phyloP scores from a whole-genome alignment of 495 filamentous ascomycete species.

The Corynascus novoguineensis region DNA sequence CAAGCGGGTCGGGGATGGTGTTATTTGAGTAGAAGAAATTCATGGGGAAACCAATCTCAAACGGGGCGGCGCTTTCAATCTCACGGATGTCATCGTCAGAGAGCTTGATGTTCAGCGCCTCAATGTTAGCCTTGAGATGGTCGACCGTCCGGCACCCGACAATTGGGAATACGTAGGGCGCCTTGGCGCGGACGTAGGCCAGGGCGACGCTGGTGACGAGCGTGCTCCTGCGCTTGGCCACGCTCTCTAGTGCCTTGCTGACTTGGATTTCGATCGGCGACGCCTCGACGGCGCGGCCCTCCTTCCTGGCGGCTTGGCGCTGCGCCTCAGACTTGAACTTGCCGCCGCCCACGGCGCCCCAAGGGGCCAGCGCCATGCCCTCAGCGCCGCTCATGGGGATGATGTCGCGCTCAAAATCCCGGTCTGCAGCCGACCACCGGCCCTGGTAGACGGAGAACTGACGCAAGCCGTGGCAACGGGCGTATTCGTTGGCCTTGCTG shows the following conservation, averaged over 20 bases:
- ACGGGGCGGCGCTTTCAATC: slow-evolving; percentile 57
- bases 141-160: slow-evolving; percentile 56
- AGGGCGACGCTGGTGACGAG: slow-evolving; percentile 57
- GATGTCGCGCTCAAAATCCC: slow-evolving; percentile 69
- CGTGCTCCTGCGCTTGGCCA: slow-evolving; percentile 45
- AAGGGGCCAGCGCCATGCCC: slow-evolving; percentile 66
- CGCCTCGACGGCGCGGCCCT: no score
- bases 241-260: slow-evolving; percentile 52
- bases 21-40: no score
- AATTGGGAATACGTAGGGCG: slow-evolving; percentile 63
- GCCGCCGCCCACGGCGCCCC: slow-evolving; percentile 59
- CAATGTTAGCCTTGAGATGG: slow-evolving; percentile 63
- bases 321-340: slow-evolving; percentile 47
- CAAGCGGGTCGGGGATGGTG: no score
- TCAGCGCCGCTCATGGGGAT: slow-evolving; percentile 59
- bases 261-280: slow-evolving; percentile 39
- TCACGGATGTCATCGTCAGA: slow-evolving; percentile 56
- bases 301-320: slow-evolving; percentile 25
- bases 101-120: slow-evolving; percentile 54
- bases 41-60: slow-evolving; percentile 64
- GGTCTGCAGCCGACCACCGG: slow-evolving; percentile 51
- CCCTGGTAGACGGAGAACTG: slow-evolving; percentile 56
- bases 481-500: slow-evolving; percentile 54
- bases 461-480: slow-evolving; percentile 49
- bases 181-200: slow-evolving; percentile 68